A percentile compares a stretch with the other conserved stretches of the same genome.
phyloP scores from a whole-genome alignment of 164 flowering plant species.

The Paratinospora sagittata region DNA sequence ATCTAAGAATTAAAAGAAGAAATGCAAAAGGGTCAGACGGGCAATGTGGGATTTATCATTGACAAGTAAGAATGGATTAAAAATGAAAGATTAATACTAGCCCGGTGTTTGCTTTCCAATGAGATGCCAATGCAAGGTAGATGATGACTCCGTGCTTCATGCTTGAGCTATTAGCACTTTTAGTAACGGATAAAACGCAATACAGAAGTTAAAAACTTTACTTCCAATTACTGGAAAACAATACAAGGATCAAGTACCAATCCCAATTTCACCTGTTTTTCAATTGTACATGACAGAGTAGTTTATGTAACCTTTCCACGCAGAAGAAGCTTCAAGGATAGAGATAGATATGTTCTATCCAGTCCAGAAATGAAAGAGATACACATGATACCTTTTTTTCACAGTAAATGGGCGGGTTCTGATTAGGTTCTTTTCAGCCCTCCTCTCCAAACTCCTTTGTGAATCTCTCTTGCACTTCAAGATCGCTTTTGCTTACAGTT shows the following conservation, averaged over 20 bases:
- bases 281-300: not conserved
- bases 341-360: not conserved
- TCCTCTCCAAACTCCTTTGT: conserved; percentile 97
- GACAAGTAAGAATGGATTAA: no score
- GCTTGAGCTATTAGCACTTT: no score
- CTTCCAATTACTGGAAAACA: not conserved
- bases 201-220: not conserved
- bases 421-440: conserved; percentile 41
- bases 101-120: no score
- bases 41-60: no score
- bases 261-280: not conserved
- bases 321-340: not conserved
- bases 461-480: conserved; percentile 92
- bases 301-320: conserved; percentile 1
- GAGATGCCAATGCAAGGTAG: no score
- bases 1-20: no score
- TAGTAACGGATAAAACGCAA: no score
- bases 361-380: not conserved
- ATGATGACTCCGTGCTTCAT: no score
- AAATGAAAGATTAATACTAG: no score
- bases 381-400: conserved; percentile 8
- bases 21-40: no score
- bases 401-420: not conserved
- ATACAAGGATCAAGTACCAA: not conserved
- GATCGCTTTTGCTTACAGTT: conserved; percentile 90